phyloP scores from a whole-genome alignment of 2,329 filamentous ascomycete species.

The Ophiocordyceps robertsii region DNA sequence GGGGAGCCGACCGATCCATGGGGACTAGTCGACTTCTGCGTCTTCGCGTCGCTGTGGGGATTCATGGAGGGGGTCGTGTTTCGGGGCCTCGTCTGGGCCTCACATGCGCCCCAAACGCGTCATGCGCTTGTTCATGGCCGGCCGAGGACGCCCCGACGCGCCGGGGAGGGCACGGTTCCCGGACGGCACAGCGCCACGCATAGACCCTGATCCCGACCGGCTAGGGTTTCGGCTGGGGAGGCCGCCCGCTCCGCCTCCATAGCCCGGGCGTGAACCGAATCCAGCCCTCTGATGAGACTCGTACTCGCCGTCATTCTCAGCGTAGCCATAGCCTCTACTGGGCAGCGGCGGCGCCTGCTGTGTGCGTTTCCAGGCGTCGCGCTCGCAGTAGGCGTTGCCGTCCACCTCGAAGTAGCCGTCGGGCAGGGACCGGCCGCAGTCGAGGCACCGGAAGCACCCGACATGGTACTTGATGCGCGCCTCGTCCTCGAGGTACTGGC shows the following conservation, averaged over 20 bases:
- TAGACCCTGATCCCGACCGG: background rate
- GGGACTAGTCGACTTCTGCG: no score
- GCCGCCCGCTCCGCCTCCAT: background rate
- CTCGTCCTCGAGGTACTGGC: conserved; percentile 82
- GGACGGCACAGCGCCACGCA: background rate
- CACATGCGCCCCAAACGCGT: conserved; percentile 33
- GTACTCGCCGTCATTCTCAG: conserved; percentile 3
- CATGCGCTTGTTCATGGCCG: conserved; percentile 49
- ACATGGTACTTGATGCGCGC: conserved; percentile 69
- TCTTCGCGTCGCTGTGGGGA: background rate
- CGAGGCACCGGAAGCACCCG: conserved; percentile 70
- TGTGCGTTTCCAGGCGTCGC: conserved; percentile 56
- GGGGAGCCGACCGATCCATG: no score
- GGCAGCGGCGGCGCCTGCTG: conserved; percentile 15
- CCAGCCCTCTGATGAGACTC: background rate
- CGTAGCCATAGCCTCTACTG: background rate
- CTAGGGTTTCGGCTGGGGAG: background rate
- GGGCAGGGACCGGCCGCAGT: conserved; percentile 59
- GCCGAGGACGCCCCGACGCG: conserved; percentile 6
- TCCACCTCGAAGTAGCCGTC: conserved; percentile 88
- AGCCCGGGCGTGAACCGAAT: background rate
- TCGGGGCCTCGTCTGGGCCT: background rate
- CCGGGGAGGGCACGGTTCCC: background rate
- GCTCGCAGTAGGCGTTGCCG: conserved; percentile 71
- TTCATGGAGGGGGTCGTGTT: background rate